A percentile compares a stretch with the other conserved stretches of the same genome.
Conservation (phyloP, 2,329 filamentous ascomycete genomes). For the Fusarium nanum region DNA sequence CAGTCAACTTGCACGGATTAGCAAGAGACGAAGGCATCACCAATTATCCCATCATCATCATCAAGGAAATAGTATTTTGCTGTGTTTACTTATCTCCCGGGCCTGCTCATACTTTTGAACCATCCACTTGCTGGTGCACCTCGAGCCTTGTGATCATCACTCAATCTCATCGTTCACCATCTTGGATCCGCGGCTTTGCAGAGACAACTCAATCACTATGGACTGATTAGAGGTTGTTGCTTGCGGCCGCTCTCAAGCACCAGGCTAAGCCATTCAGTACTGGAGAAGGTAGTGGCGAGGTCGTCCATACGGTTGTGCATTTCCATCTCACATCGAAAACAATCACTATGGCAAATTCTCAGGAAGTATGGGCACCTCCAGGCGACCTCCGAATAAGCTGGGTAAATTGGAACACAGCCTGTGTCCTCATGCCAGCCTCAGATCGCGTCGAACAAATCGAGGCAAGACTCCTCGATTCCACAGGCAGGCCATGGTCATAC, state of each 20-base stretch:
- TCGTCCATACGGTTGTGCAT: background rate
- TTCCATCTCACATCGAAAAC: background rate
- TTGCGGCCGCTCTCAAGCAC: background rate
- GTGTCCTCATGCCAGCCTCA: background rate
- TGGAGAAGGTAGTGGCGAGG: background rate
- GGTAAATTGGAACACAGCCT: background rate
- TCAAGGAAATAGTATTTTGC: background rate
- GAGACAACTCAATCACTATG: background rate
- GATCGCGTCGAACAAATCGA: background rate
- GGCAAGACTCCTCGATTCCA: background rate
- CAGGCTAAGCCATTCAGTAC: background rate
- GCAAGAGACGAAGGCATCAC: slow-evolving; percentile 34
- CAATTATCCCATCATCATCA: background rate
- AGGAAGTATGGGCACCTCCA: background rate
- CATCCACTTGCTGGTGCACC: background rate
- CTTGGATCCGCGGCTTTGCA: slow-evolving; percentile 5
- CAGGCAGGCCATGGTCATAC: background rate
- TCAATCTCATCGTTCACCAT: background rate
- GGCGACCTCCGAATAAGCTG: background rate
- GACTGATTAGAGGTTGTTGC: background rate
- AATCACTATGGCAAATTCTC: background rate
- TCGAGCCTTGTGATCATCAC: background rate
- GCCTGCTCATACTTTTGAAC: background rate
- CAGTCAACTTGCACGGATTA: slow-evolving; percentile 38
- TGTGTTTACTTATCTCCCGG: background rate